Base-by-base conservation (phyloP, 2,329 filamentous ascomycete genomes). In the Trichoderma sp. region DNA sequence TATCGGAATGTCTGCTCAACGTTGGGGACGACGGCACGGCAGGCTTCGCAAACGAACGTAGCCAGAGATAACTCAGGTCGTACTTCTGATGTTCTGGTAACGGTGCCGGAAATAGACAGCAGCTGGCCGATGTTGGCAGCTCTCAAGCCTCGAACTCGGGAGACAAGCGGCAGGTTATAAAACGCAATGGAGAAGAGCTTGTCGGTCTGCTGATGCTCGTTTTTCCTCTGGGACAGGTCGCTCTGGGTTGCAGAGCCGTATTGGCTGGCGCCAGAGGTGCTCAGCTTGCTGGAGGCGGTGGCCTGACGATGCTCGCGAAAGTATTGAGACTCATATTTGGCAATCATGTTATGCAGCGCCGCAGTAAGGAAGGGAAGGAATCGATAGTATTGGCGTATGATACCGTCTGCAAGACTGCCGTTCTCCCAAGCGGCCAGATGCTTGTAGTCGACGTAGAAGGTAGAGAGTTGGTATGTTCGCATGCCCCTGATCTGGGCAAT, bases 1-100 rank as follows among this genome's bases (percentile, higher is more conserved):
- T 97, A 99, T 76, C 94, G 90, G 83, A 99, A 99, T 0, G 93
- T 97, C 82, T 99, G 96, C 80, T 99, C 96, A 32, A 99, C 90
- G 77, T 97, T 96, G 46, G 92, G 90, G 6, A 97, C 89, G 1
- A 94, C 89, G 3, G 89, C 90, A 72, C 92, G 91, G 82, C 96
- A 99, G 59, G 86, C 88, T 78, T 97, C 92, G 80, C 96, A 99
- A 68, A 90, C 89, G 76, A 99, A 99, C 0, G 96, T 97, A 6
- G 92, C 96, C 26, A 97, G 84, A 3, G 94, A 96, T 70, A 99
- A 82, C 80, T 99, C 96, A 0, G 96, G 96, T 39, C 96, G 89
- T 28, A 99, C 96, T 84, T 99, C 96, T 11, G 96, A 99, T 6
- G 96, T 99, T 78, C 96, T 88, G 1, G 96, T 99, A 32, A 97